Evolutionary conservation across 371 early-diverging fungal genomes (phyloP).

Genomic region (Massospora cicadina): DNA sequence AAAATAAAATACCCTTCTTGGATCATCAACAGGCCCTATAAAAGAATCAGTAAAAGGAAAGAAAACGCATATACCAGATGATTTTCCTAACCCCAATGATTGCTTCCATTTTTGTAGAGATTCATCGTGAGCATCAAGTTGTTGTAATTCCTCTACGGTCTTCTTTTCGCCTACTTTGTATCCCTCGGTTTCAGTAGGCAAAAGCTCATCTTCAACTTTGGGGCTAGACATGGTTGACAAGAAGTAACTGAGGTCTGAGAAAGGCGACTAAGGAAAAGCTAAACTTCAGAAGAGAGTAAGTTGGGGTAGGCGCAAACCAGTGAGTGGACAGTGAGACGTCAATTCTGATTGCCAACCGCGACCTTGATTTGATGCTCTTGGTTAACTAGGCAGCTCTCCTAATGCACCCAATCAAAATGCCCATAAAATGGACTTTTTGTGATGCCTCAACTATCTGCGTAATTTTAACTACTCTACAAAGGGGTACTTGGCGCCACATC

Average conservation of each 20-base stretch:
- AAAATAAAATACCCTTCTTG: slow-evolving; percentile 14
- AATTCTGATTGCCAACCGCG: no score
- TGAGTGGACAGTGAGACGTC: not conserved
- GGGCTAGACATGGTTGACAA: not conserved
- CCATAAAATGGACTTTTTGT: no score
- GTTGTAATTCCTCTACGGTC: slow-evolving; percentile 63
- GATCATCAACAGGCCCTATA: slow-evolving; percentile 13
- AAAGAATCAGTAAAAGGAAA: not conserved
- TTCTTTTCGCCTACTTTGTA: slow-evolving; percentile 80
- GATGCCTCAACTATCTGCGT: no score
- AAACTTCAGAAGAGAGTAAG: not conserved
- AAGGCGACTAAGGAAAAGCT: not conserved
- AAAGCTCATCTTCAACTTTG: slow-evolving; percentile 42
- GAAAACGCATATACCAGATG: slow-evolving; percentile 20
- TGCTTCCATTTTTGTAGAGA: slow-evolving; percentile 91
- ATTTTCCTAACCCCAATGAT: slow-evolving; percentile 57
- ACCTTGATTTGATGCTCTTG: no score
- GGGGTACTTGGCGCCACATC: no score
- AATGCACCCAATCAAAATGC: no score
- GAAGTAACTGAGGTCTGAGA: not conserved
- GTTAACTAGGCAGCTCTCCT: no score
- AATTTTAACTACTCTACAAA: no score
- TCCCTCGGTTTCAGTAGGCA: slow-evolving; percentile 55
- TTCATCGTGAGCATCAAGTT: slow-evolving; percentile 81
- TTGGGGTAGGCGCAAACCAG: not conserved